phyloP scores from a whole-genome alignment of 2,329 filamentous ascomycete genomes.

The Diaporthe caulivora region DNA sequence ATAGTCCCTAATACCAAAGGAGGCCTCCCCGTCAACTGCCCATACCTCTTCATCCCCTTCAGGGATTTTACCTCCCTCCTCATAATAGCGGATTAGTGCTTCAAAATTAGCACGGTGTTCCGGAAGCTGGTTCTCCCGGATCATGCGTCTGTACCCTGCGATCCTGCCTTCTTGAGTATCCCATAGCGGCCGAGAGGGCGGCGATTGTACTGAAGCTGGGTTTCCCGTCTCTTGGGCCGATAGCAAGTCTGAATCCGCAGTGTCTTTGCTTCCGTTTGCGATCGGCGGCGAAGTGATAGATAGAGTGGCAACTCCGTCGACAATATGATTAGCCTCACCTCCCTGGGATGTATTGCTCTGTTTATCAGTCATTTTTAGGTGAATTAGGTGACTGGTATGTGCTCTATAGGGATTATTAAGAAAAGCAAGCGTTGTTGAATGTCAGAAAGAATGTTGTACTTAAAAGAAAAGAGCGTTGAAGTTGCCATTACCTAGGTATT shows the following conservation, averaged over 20 bases:
- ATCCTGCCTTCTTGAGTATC: constrained; percentile 6
- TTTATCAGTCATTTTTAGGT: background rate
- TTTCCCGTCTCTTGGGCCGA: background rate
- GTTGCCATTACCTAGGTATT: constrained; percentile 6
- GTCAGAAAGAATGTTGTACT: background rate
- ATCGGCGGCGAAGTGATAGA: background rate
- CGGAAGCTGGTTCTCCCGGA: background rate
- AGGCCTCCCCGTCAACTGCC: background rate
- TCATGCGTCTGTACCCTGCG: constrained; percentile 7
- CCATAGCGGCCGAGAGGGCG: background rate
- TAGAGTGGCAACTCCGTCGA: constrained; percentile 2
- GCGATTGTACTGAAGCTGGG: background rate
- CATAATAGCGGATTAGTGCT: constrained; percentile 20
- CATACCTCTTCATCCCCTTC: constrained; percentile 14
- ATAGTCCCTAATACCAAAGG: constrained; percentile 7
- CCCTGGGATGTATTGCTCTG: background rate
- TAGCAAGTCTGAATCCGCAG: background rate
- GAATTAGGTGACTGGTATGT: background rate
- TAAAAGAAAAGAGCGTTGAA: background rate
- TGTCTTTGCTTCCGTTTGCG: background rate
- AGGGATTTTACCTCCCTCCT: constrained; percentile 16
- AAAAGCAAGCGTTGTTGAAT: background rate
- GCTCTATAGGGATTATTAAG: background rate
- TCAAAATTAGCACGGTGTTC: constrained; percentile 1
- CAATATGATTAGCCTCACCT: background rate